These are phyloP conservation scores for Catunica adiposa DNA, from an alignment of 2,329 filamentous ascomycete species.

Conservation along the genomic window DNA sequence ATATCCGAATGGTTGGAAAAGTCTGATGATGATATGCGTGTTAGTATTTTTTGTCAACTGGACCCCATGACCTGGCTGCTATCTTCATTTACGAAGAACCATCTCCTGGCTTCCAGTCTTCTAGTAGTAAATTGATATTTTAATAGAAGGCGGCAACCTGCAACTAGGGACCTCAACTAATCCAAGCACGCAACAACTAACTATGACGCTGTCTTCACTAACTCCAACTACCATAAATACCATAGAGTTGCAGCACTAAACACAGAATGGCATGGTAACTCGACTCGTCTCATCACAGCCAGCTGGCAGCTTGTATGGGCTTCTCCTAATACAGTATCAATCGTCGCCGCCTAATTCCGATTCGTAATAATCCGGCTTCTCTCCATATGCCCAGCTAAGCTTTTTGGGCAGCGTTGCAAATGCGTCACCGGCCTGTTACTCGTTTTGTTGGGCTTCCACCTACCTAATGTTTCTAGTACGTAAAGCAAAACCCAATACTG, in stretches of 20 bases:
- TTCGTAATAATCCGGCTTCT: not conserved
- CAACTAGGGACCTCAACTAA: too few species aligned
- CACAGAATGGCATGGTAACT: not conserved
- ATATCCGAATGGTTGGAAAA: not conserved
- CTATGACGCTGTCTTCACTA: not conserved
- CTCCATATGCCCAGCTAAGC: not conserved
- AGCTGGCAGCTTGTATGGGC: not conserved
- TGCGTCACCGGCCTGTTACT: not conserved
- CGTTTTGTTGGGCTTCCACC: not conserved
- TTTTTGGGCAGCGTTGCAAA: not conserved
- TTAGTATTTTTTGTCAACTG: too few species aligned
- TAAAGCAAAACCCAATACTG: not conserved
- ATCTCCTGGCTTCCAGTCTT: too few species aligned
- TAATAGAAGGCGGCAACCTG: too few species aligned
- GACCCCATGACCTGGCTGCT: too few species aligned
- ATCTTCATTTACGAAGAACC: too few species aligned
- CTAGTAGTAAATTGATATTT: too few species aligned
- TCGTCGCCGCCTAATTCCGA: too few species aligned
- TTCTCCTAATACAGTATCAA: not conserved
- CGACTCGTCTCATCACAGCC: too few species aligned
- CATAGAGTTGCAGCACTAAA: not conserved
- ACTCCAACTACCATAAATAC: not conserved
- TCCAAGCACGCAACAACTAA: too few species aligned
- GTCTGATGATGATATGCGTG: too few species aligned
- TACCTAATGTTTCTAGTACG: not conserved